Base-by-base conservation (phyloP, 148 eudicot species). In the Rhododendron ferrugineum region DNA sequence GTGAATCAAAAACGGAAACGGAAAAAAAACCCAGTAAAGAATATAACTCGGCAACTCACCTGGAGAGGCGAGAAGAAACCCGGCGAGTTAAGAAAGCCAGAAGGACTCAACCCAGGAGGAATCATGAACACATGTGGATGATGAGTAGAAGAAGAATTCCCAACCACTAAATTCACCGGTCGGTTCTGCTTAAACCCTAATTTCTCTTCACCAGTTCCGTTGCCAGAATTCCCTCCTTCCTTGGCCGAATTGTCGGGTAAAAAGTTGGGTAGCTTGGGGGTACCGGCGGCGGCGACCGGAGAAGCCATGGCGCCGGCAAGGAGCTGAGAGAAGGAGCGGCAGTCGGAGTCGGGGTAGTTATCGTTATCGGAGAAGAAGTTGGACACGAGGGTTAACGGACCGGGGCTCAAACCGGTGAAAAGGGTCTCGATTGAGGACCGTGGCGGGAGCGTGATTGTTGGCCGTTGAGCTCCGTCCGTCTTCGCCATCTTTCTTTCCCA, bases 61-160 rank as follows among this genome's bases (percentile, higher is more conserved):
- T 34, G 78, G 72, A 49, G 36, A 44, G 89, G 47, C 9, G 93
- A 87, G 40, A 93, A 89, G 84, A 93, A 93, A 16, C 94, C 89
- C 4, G 98, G 95, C 0, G 98, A 94, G 80, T 84, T 91, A 80
- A 95, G 92, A 76, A 96, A 93, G 20, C 92, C 90, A 26, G 94
- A 89, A 58, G 99, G 99, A 36, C 96, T 96, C 82, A 94, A 85
- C 80, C 94, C 99, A 1, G 96, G 91, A 34, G 98, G 93, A n/a
- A 92, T 82, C 89, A 87, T 84, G 62, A 93, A 93, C 86, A 91
- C 3, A 28, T 18, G 16, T 11, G 36, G 74, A 68, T 6, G 4
- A 62, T 23, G 85, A 18, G 18, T 56, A 16, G 62, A 56, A 14
- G 95, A 92, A 36, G 95, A 80, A 26, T 82, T 87, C 54, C 88